These are phyloP conservation scores for Cladobotryum mycophilum DNA, from an alignment of 2,329 filamentous ascomycete genomes.

Conservation along the genomic window DNA sequence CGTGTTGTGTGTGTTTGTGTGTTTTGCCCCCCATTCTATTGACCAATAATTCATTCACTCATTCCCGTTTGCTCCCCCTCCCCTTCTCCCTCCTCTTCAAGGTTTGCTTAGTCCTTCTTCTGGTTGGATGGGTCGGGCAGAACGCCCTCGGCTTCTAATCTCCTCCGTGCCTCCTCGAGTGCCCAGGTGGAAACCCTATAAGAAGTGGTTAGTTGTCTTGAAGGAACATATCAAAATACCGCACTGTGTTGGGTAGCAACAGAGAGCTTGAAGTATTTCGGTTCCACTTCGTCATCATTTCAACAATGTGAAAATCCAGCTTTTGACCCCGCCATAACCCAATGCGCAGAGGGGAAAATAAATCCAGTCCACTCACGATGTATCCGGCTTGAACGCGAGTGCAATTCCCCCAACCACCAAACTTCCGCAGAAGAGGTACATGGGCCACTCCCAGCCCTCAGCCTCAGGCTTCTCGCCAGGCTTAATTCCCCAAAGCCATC, in stretches of 20 bases:
- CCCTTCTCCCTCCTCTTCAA: conserved; percentile 14
- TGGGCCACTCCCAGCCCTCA: conserved; percentile 91
- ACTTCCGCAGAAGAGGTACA: conserved; percentile 77
- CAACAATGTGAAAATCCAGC: no score
- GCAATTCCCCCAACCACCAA: conserved; percentile 68
- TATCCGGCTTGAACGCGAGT: conserved; percentile 97
- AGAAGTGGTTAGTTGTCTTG: conserved; percentile 22
- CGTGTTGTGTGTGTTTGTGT: no score
- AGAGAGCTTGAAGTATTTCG: background rate
- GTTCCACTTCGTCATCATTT: no score
- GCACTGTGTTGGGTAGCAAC: conserved; percentile 9
- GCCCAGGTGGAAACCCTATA: conserved; percentile 97
- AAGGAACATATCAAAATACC: conserved; percentile 18
- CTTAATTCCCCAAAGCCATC: conserved; percentile 91
- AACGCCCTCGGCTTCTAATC: conserved; percentile 94
- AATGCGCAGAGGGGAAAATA: background rate
- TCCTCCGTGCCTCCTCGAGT: conserved; percentile 88
- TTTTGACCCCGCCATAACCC: background rate
- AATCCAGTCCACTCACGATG: conserved; percentile 64
- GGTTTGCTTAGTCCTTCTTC: conserved; percentile 40
- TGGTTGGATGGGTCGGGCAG: conserved; percentile 61
- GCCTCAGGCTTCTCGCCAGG: conserved; percentile 93
- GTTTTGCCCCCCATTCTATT: conserved; percentile 8
- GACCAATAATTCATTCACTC: background rate
- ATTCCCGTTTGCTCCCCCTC: conserved; percentile 1